Conservation (phyloP, 2,329 filamentous ascomycete genomes). For the Phoma sp. region DNA sequence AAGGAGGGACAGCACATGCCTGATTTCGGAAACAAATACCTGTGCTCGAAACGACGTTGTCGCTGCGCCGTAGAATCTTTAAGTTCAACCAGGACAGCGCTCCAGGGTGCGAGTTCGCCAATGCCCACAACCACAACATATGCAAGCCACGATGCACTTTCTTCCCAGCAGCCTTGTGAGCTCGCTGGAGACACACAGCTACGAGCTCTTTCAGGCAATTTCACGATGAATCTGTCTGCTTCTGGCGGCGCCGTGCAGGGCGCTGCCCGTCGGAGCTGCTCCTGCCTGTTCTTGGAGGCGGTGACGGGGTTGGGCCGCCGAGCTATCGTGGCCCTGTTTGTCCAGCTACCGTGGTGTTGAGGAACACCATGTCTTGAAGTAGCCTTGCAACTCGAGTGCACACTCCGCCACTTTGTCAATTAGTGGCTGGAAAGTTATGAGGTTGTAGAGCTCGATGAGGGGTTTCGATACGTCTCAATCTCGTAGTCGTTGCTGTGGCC, state of each 20-base stretch:
- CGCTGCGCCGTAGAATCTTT: no score
- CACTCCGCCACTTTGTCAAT: constrained; percentile 12
- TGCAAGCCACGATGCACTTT: background rate
- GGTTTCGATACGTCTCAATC: constrained; percentile 23
- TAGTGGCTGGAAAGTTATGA: constrained; percentile 7
- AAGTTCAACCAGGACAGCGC: no score
- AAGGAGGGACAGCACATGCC: no score
- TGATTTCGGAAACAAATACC: no score
- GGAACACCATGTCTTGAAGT: constrained; percentile 23
- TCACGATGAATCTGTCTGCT: constrained; percentile 4
- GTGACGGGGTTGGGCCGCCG: constrained; percentile 21
- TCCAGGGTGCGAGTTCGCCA: no score
- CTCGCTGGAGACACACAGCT: background rate
- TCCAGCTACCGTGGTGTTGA: constrained; percentile 13
- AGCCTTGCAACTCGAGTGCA: constrained; percentile 28
- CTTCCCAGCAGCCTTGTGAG: background rate
- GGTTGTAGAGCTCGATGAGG: constrained; percentile 30
- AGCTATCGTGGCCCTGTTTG: constrained; percentile 9
- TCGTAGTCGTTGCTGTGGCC: constrained; percentile 1
- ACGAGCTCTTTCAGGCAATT: background rate
- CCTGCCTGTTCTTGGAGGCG: constrained; percentile 18
- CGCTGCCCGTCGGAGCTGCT: background rate
- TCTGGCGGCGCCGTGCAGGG: background rate
- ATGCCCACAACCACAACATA: no score
- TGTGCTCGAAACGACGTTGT: no score